Conservation (phyloP, 495 filamentous ascomycete species). For the Delitschia confertaspora region DNA sequence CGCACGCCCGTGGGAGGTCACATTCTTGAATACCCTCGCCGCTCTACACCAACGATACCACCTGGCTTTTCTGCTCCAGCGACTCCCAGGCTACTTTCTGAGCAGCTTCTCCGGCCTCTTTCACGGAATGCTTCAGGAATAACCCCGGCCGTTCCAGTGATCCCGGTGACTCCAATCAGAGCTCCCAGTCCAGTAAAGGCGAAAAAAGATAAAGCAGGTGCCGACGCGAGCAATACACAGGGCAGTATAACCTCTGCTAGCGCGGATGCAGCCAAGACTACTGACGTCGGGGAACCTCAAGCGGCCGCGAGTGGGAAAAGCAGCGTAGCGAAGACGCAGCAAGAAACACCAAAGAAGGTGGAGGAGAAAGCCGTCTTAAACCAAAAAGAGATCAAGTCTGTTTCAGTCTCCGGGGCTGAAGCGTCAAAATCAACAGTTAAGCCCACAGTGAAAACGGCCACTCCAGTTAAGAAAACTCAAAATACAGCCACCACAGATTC, state of each 20-base stretch:
- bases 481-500: neutral
- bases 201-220: slow-evolving; percentile 1
- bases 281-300: neutral
- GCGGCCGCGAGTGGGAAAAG: too few relatives aligned
- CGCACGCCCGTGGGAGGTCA: slow-evolving; percentile 40
- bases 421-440: slow-evolving; percentile 15
- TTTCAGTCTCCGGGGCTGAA: neutral
- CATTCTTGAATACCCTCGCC: slow-evolving; percentile 34
- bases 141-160: slow-evolving; percentile 20
- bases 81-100: slow-evolving; percentile 27
- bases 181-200: slow-evolving; percentile 10
- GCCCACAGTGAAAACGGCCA: neutral
- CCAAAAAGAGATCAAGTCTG: neutral
- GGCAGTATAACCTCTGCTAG: too few relatives aligned
- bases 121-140: slow-evolving; percentile 15
- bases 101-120: slow-evolving; percentile 8
- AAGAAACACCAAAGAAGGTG: too few relatives aligned
- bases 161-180: slow-evolving; percentile 18
- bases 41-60: slow-evolving; percentile 52
- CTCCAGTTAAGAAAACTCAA: slow-evolving; percentile 4
- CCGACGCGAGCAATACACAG: neutral
- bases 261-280: too few relatives aligned
- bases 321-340: too few relatives aligned
- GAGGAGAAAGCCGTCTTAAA: neutral
- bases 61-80: slow-evolving; percentile 57